Conservation (phyloP, 2,329 filamentous ascomycete species). For the Botryosphaeria agaves region DNA sequence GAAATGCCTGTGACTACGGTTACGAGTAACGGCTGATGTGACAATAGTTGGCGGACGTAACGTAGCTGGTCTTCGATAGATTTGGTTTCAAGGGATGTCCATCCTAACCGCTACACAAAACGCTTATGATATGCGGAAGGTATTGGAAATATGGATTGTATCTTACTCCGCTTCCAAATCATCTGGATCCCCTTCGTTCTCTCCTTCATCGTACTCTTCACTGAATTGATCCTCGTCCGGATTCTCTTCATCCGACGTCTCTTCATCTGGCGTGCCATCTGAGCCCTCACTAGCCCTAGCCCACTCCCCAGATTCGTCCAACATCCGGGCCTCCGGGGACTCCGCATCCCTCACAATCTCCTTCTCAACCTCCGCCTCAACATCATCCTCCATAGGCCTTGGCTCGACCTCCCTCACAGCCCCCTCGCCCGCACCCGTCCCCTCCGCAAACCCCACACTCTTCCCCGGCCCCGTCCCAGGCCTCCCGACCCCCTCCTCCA, state of each 20-base stretch:
- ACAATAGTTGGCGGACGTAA: no score
- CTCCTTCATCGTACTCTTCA: slow-evolving; percentile 13
- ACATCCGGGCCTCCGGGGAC: slow-evolving; percentile 11
- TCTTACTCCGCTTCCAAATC: no score
- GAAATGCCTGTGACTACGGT: no score
- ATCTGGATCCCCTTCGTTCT: slow-evolving; percentile 4
- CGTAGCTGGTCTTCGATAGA: no score
- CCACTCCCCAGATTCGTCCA: slow-evolving; percentile 19
- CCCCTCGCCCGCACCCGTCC: slow-evolving; percentile 5
- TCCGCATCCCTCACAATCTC: slow-evolving; percentile 2
- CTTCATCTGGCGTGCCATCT: not conserved
- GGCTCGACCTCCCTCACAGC: slow-evolving; percentile 9
- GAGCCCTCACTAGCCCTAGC: slow-evolving; percentile 12
- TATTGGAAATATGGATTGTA: no score
- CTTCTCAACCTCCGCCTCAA: slow-evolving; percentile 8
- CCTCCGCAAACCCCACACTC: slow-evolving; percentile 9
- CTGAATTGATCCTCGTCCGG: no score
- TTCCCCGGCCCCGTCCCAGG: slow-evolving; percentile 4
- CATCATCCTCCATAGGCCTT: slow-evolving; percentile 12
- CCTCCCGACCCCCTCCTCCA: slow-evolving; percentile 19
- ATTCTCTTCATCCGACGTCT: slow-evolving; percentile 11
- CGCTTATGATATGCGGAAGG: no score
- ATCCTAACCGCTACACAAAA: no score
- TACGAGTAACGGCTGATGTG: no score
- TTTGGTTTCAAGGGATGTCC: no score